Evolutionary conservation across 2,329 filamentous ascomycete genomes (phyloP), one percentile per base, ranked within the genome.

Genomic region (Sarocladiaceae sp.): DNA sequence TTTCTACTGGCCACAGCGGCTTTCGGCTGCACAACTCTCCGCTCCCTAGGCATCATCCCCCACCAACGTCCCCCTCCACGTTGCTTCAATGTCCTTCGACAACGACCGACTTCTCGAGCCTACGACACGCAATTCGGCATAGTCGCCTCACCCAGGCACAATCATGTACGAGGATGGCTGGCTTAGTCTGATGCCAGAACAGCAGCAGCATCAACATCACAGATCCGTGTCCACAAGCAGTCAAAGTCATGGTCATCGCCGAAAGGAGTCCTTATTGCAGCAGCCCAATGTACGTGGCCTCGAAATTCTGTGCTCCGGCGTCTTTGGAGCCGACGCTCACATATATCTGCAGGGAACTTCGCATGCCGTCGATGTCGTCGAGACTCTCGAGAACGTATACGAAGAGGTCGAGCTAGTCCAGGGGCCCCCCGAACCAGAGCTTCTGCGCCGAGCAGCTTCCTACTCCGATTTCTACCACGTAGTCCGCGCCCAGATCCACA

Each of bases 111-210:
- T n/a, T n/a, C n/a, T n/a, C n/a, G n/a, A n/a, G n/a, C n/a, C n/a
- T n/a, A n/a, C n/a, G n/a, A 6, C n/a, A 24, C 26, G 37, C 23
- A 27, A 41, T n/a, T 5, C 24, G 20, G 23, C 23, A 41, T 9
- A 4, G 12, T 18, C 21, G 27, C 12, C 31, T n/a, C 11, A 33
- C 9, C 29, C 13, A 2, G 33, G 20, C 20, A 43, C 26, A 4
- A 11, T 52, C 53, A 89, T 88, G 84, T 87, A 87, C 62, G 86
- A 91, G 64, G 86, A 91, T 63, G 81, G 84, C 23, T 91, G 86
- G 85, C 88, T 90, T 67, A 87, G 76, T 60, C 83, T 88, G 58
- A 78, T 86, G 51, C 77, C 84, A 20, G 78, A 83, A 45, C 40
- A 43, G 40, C 40, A 32, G 12, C 9, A n/a, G 9, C n/a, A n/a